Evolutionary conservation across 805 yeast species (phyloP).

Genomic region (Scheffersomyces stipitis): DNA sequence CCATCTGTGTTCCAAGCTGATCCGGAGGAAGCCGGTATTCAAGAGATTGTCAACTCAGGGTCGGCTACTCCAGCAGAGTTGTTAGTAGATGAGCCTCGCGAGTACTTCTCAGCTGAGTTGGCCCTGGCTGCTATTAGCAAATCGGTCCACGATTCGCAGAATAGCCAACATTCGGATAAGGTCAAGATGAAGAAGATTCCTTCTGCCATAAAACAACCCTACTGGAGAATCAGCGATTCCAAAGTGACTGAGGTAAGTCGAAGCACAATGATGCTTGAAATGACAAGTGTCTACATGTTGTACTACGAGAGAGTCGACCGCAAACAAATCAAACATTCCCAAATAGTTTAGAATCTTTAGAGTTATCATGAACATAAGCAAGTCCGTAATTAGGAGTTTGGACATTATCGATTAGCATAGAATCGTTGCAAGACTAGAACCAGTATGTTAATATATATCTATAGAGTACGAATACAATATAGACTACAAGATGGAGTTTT

Average conservation of each 20-base stretch:
- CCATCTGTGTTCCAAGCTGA: constrained; percentile 41
- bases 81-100: constrained; percentile 27
- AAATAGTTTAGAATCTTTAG: no score
- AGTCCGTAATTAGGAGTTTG: no score
- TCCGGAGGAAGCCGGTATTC: constrained; percentile 33
- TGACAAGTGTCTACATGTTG: constrained; percentile 79
- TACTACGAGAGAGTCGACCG: constrained; percentile 65
- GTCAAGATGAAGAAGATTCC: constrained; percentile 53
- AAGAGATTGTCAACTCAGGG: constrained; percentile 40
- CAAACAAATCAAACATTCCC: constrained; percentile 8
- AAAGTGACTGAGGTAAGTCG: constrained; percentile 60
- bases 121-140: constrained; percentile 2
- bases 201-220: constrained; percentile 57
- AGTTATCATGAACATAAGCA: no score
- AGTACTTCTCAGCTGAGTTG: constrained; percentile 23
- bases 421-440: no score
- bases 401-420: no score
- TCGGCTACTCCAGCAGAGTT: constrained; percentile 43
- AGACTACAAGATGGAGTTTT: no score
- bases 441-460: no score
- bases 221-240: constrained; percentile 86
- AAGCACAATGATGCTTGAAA: constrained; percentile 63
- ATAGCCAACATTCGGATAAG: constrained; percentile 10
- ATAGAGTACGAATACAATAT: no score
- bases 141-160: background rate